phyloP scores from a whole-genome alignment of 768 basidiomycete species.

The Leccinum olivaceopallidum region DNA sequence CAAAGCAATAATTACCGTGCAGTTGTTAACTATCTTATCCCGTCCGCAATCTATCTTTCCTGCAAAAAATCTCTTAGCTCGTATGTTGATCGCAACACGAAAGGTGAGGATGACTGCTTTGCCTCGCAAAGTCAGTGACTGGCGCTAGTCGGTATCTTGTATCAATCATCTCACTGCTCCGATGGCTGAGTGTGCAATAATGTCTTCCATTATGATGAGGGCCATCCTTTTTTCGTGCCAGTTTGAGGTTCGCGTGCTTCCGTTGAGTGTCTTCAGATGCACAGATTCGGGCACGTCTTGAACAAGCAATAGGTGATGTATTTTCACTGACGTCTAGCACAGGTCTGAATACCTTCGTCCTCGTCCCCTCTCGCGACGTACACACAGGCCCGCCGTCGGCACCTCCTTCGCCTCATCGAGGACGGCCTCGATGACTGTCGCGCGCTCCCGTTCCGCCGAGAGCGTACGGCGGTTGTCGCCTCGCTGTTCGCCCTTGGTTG shows the following conservation, averaged over 20 bases:
- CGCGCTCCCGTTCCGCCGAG: not conserved
- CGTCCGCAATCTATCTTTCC: not conserved
- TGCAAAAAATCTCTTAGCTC: not conserved
- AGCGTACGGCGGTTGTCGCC: not conserved
- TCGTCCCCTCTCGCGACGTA: too few relatives aligned
- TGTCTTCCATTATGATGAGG: too few relatives aligned
- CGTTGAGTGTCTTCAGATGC: too few relatives aligned
- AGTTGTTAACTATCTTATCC: not conserved
- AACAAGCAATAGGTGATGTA: too few relatives aligned
- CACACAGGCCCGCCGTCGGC: too few relatives aligned
- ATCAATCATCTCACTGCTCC: not conserved
- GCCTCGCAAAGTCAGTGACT: too few relatives aligned
- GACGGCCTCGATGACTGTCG: not conserved
- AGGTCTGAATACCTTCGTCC: too few relatives aligned
- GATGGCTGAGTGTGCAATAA: not conserved
- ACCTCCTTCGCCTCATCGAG: not conserved
- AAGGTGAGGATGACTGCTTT: too few relatives aligned
- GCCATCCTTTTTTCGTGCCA: too few relatives aligned
- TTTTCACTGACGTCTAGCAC: too few relatives aligned
- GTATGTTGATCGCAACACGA: not conserved
- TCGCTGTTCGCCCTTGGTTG: not conserved
- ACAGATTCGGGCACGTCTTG: too few relatives aligned
- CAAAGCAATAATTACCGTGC: constrained; percentile 60
- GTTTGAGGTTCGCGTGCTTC: too few relatives aligned
- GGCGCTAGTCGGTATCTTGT: not conserved